Evolutionary conservation across 805 yeast genomes (phyloP).

Genomic region (Yamadazyma sp.): DNA sequence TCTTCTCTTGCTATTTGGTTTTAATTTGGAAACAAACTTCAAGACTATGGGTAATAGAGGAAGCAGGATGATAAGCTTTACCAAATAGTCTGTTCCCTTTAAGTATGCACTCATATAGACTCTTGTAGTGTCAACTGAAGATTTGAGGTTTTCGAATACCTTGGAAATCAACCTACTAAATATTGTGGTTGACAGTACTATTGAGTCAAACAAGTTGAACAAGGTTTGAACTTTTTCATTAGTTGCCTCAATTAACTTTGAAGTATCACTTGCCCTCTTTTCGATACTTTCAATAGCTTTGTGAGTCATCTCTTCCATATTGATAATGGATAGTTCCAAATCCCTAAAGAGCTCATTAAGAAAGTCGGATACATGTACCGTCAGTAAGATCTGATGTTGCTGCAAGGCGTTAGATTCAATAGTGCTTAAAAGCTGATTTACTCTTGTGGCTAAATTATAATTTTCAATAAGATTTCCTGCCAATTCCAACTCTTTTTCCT

Average conservation of each 20-base stretch:
- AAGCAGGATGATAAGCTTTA: no score
- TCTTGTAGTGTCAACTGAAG: no score
- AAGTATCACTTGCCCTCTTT: conserved; percentile 7
- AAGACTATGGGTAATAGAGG: no score
- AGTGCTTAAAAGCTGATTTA: conserved; percentile 2
- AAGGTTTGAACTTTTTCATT: conserved; percentile 2
- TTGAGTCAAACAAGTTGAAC: no score
- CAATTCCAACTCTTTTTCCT: conserved; percentile 1
- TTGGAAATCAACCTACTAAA: no score
- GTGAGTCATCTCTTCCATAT: conserved; percentile 7
- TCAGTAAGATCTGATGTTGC: background rate
- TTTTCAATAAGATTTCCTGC: conserved; percentile 4
- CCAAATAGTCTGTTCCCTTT: no score
- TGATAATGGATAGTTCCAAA: conserved; percentile 3
- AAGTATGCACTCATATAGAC: no score
- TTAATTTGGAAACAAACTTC: no score
- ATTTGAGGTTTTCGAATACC: no score
- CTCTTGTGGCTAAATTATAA: conserved; percentile 3
- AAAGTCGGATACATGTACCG: conserved; percentile 1
- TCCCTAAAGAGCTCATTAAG: conserved; percentile 6
- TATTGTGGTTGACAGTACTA: no score
- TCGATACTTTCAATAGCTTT: conserved; percentile 10
- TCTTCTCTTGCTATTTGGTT: no score
- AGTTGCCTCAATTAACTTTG: conserved; percentile 7
- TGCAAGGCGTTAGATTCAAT: conserved; percentile 5